phyloP scores from a whole-genome alignment of 805 yeast species.

The Yamadazyma nakazawae region DNA sequence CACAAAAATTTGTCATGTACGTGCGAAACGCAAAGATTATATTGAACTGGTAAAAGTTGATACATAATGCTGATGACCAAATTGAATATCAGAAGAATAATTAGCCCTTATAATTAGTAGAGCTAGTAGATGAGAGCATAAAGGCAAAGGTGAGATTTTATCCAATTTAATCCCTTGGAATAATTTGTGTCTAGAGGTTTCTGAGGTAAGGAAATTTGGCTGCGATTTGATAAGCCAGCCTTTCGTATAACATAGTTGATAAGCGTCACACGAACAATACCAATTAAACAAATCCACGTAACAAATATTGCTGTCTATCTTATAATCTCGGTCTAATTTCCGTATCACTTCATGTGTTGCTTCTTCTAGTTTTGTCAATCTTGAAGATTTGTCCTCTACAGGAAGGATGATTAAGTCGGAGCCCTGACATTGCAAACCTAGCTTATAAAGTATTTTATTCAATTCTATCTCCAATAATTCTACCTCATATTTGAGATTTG shows the following conservation, averaged over 20 bases:
- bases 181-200: neutral
- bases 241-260: conserved; percentile 14
- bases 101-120: conserved; percentile 13
- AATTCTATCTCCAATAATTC: neutral
- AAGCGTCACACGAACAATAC: conserved; percentile 31
- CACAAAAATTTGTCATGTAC: conserved; percentile 6
- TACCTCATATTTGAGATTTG: neutral
- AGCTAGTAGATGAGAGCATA: conserved; percentile 23
- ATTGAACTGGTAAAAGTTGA: neutral
- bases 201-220: neutral
- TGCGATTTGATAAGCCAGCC: conserved; percentile 9
- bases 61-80: neutral
- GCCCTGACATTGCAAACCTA: neutral
- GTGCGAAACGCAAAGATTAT: conserved; percentile 3
- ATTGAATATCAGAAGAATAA: neutral
- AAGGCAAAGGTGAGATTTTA: conserved; percentile 16
- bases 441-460: neutral
- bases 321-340: neutral
- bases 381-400: neutral
- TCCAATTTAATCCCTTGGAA: conserved; percentile 10
- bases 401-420: neutral
- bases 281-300: conserved; percentile 17
- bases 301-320: neutral
- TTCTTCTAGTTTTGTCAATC: neutral
- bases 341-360: neutral